phyloP scores from a whole-genome alignment of 2,329 filamentous ascomycete species.

The Colletotrichum tropicale region DNA sequence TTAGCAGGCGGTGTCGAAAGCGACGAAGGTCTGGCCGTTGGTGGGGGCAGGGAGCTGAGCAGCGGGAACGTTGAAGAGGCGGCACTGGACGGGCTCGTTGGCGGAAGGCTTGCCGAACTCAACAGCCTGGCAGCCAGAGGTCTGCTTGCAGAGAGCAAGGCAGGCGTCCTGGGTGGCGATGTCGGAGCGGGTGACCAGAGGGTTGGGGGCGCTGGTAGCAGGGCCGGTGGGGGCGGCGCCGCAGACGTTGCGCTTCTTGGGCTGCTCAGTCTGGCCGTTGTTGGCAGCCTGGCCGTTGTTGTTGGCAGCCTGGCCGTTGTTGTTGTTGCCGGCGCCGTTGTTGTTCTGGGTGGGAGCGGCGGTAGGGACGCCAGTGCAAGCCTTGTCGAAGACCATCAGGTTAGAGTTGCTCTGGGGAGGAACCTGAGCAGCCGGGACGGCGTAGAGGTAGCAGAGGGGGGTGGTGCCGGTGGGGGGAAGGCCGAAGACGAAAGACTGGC shows the following conservation, averaged over 20 bases:
- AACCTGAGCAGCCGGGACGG: not conserved
- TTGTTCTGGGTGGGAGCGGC: not conserved
- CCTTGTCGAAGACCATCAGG: slow-evolving; percentile 11
- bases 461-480: not conserved
- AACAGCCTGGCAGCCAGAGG: slow-evolving; percentile 27
- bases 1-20: slow-evolving; percentile 7
- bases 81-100: slow-evolving; percentile 4
- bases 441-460: slow-evolving; percentile 6
- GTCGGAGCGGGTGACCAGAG: not conserved
- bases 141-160: slow-evolving; percentile 14
- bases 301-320: not conserved
- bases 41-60: slow-evolving; percentile 9
- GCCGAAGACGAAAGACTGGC: slow-evolving; percentile 4
- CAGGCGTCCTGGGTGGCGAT: slow-evolving; percentile 10
- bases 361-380: slow-evolving; percentile 1
- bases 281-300: not conserved
- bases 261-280: not conserved
- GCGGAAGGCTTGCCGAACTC: slow-evolving; percentile 28
- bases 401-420: slow-evolving; percentile 3
- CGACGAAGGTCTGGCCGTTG: slow-evolving; percentile 8
- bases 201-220: not conserved
- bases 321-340: not conserved
- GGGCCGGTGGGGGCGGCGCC: slow-evolving; percentile 12
- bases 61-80: slow-evolving; percentile 7
- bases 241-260: slow-evolving; percentile 5